Conservation (phyloP, 2,329 filamentous ascomycete species). For the Arthrobotrys sphaeroides region DNA sequence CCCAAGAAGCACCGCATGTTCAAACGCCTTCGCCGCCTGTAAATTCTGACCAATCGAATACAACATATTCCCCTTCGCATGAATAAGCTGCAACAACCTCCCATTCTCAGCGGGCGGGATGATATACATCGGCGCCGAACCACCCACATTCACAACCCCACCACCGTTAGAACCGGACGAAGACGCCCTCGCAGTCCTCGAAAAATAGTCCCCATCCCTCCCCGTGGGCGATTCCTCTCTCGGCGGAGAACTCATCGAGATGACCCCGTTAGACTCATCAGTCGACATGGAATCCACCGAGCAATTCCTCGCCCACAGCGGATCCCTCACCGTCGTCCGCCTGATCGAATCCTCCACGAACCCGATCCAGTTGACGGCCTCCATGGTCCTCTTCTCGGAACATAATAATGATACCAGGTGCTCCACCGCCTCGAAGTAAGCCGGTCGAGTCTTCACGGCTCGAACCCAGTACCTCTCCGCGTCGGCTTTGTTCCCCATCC, state of each 20-base stretch:
- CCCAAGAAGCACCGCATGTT: constrained; percentile 91
- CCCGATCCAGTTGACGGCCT: constrained; percentile 87
- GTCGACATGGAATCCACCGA: constrained; percentile 53
- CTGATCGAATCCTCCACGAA: constrained; percentile 80
- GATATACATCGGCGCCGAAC: constrained; percentile 66
- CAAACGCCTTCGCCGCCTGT: constrained; percentile 85
- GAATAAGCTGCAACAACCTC: constrained; percentile 88
- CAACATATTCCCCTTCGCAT: constrained; percentile 98
- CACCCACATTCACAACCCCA: constrained; percentile 22
- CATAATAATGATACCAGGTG: constrained; percentile 90
- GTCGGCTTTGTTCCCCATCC: constrained; percentile 81
- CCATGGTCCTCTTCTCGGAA: constrained; percentile 78
- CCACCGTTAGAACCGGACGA: constrained; percentile 22
- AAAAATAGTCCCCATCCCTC: constrained; percentile 41
- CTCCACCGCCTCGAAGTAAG: constrained; percentile 93
- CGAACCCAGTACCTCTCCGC: constrained; percentile 85
- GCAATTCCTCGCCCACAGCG: constrained; percentile 37
- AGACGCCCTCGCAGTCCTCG: constrained; percentile 6
- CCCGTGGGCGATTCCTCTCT: constrained; percentile 20
- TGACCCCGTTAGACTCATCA: constrained; percentile 48
- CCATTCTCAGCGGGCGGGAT: constrained; percentile 89
- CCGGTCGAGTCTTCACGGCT: constrained; percentile 83
- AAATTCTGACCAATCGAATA: constrained; percentile 86
- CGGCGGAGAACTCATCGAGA: constrained; percentile 48
- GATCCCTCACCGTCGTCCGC: constrained; percentile 62